These are phyloP conservation scores for Colletotrichum sp. DNA, from an alignment of 2,329 filamentous ascomycete genomes.

Conservation along the genomic window DNA sequence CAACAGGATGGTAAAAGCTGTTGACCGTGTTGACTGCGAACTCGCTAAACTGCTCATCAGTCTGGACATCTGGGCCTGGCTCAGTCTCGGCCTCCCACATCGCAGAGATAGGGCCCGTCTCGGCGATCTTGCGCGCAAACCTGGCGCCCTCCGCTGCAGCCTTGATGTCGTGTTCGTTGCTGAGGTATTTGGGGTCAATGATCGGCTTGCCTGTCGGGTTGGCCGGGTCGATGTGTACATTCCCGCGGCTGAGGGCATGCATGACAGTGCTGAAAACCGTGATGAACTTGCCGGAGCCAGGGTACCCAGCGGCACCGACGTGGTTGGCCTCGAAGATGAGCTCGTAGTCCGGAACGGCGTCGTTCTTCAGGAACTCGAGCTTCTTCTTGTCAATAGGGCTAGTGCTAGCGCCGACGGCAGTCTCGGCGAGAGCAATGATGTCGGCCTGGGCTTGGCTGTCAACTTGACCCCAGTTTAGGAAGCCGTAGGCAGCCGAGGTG, in stretches of 20 bases:
- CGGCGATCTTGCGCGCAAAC: constrained; percentile 24
- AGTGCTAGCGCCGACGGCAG: constrained; percentile 28
- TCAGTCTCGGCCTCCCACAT: constrained; percentile 12
- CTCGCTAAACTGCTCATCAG: constrained; percentile 3
- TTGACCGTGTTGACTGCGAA: not conserved
- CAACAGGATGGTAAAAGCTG: constrained; percentile 38
- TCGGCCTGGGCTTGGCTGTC: constrained; percentile 29
- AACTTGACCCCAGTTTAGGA: constrained; percentile 44
- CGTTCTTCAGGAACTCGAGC: constrained; percentile 39
- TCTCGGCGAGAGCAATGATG: constrained; percentile 35
- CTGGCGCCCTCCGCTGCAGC: constrained; percentile 31
- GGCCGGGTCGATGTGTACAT: constrained; percentile 29
- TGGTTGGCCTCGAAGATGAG: constrained; percentile 34
- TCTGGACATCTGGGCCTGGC: constrained; percentile 4
- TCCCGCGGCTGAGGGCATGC: constrained; percentile 26
- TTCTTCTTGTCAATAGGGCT: constrained; percentile 41
- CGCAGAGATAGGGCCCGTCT: not conserved
- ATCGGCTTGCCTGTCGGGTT: constrained; percentile 30
- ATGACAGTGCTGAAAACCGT: constrained; percentile 17
- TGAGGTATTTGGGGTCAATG: constrained; percentile 29
- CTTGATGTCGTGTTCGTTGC: constrained; percentile 34
- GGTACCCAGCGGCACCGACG: constrained; percentile 31
- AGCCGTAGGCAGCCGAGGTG: constrained; percentile 40
- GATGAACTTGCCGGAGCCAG: constrained; percentile 26
- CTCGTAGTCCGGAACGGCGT: constrained; percentile 30